Base-by-base conservation (phyloP, 2,329 filamentous ascomycete genomes). In the Chrysoporthe cubensis region DNA sequence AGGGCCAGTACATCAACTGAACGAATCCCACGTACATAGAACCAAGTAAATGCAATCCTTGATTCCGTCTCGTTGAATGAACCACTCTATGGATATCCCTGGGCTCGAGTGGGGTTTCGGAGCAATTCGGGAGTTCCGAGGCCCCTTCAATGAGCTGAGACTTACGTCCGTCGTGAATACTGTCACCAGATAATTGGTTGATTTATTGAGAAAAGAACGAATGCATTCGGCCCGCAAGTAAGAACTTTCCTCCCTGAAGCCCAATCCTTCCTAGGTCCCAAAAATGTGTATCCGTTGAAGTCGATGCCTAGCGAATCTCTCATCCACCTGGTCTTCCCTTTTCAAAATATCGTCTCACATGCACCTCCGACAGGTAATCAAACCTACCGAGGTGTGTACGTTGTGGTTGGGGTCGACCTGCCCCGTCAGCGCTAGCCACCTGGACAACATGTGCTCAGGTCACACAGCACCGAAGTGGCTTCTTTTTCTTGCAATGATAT, bases 1-100 rank as follows among this genome's bases (percentile, higher is more conserved):
- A 78, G 61, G 79, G 74, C 2, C 77, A 79, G 73, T 78, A 75
- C 67, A 75, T 75, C 66, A 74, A 78, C 65, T 79, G 58, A 71
- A 5, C 3, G 16, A n/a, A 26, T 13, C 21, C 0, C 32, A 32
- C 6, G 4, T 34, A 34, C 11, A 34, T 54, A 54, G 11, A 54
- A 52, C 21, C 2, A 2, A 50, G 21, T 50, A 9, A n/a, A 48
- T n/a, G 44, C 16, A 48, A 18, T 48, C 3, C 8, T n/a, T 18
- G n/a, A 21, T n/a, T 48, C 16, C 16, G 44, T n/a, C 1, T n/a
- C 8, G 16, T 48, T 16, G 44, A 9, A 48, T n/a, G 44, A 9
- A 8, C 18, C 44, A 21, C n/a, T 48, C 44, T 18, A 48, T 48
- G 18, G 8, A 46, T n/a, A 9, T 8, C 8, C n/a, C 26, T 26